Base-by-base conservation (phyloP, 768 basidiomycete genomes). In the Tricholoma hemisulphureum region DNA sequence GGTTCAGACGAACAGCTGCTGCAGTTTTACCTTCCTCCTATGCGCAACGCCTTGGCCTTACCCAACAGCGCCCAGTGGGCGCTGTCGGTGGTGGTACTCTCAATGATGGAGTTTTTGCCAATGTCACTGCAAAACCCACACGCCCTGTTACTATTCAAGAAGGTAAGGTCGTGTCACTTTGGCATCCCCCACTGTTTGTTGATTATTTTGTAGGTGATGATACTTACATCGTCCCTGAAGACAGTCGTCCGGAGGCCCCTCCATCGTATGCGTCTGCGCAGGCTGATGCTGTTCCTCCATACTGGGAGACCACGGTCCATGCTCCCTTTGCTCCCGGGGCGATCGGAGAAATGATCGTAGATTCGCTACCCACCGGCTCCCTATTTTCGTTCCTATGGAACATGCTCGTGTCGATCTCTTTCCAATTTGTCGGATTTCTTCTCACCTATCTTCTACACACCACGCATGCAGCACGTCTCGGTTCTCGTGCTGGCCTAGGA, bases 221-320 rank as follows among this genome's bases (percentile, higher is more conserved):
- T 65, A 84, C 80, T n/a, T 85, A 80, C 69, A 73, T 87, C 61
- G 88, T 89, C 35, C 93, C 94, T 6, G 95, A 98, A 71, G 89
- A 93, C 51, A 73, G 84, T 6, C 83, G 89, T 63, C 85, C 88
- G 57, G 89, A 95, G 57, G 86, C 88, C 0, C 94, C 95, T 4
- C 97, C 97, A 1, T 90, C 95, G 7, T 98, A 99, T 71, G 88
- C 92, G 13, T 80, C 86, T 28, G 97, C 97, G 9, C 88, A 95
- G 68, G 87, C 91, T 14, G 97, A 99, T 72, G 86, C 93, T n/a
- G 95, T 94, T 6, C 97, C 97, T 4, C 91, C 95, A 1, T 99
- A 99, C 73, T 98, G 94, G 86, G 96, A 98, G 63, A 97, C 93
- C 2, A 95, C 93, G 2, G 85, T 98, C n/a, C 92, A 98, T 69